Base-by-base conservation (phyloP, 352 stramenopile genomes). In the Nothophytophthora sp. region DNA sequence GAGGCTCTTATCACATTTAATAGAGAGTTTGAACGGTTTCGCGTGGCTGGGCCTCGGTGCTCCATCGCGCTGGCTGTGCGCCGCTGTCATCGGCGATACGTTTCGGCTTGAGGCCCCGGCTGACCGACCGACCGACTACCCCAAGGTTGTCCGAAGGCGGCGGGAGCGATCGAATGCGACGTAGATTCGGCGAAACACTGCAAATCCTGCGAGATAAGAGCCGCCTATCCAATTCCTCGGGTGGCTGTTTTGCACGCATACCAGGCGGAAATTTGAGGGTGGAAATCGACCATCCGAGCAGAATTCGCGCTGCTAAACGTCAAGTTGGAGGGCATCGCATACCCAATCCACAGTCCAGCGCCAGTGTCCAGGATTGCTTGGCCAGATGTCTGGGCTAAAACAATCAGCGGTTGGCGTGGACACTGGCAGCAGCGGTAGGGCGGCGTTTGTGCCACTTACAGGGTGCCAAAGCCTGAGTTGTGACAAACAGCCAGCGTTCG, bases 401-500 rank as follows among this genome's bases (percentile, higher is more conserved):
- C n/a, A n/a, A n/a, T n/a, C n/a, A n/a, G n/a, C n/a, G n/a, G n/a
- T n/a, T n/a, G n/a, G n/a, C n/a, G 27, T 45, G 41, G 41, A 56
- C 52, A 15, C 47, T 52, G 46, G 36, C 42, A 53, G 22, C 30
- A 37, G 48, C n/a, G n/a, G n/a, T n/a, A n/a, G n/a, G n/a, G n/a
- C n/a, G n/a, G n/a, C n/a, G n/a, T n/a, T n/a, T n/a, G n/a, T n/a
- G n/a, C n/a, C n/a, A n/a, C n/a, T n/a, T n/a, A n/a, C n/a, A n/a
- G n/a, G n/a, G n/a, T n/a, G n/a, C n/a, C n/a, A n/a, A n/a, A n/a
- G n/a, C n/a, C n/a, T n/a, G n/a, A 3, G 47, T 38, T 39, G 51
- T 65, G 52, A 65, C 63, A 68, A 68, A 58, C 49, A 67, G 57
- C 57, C 51, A 55, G 62, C 57, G 40, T 47, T 65, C 68, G 61